phyloP scores from a whole-genome alignment of 306 rosid genomes.

The Cicer bijugum region DNA sequence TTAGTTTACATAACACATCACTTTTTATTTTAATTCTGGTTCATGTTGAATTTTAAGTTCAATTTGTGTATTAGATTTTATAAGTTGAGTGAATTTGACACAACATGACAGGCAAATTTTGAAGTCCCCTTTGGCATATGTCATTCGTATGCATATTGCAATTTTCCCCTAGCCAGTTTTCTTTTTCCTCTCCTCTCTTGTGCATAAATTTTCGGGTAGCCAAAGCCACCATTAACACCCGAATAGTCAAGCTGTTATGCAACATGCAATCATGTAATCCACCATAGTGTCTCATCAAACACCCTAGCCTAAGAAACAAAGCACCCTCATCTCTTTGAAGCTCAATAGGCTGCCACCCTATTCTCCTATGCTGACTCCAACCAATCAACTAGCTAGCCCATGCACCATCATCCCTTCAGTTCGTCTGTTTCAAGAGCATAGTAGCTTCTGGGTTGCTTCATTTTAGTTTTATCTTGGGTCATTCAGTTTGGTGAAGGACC shows the following conservation, averaged over 20 bases:
- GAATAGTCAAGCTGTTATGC: not conserved
- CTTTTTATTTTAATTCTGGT: not conserved
- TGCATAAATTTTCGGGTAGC: not conserved
- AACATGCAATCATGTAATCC: slow-evolving; percentile 6
- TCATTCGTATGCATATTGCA: not conserved
- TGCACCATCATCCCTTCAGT: not conserved
- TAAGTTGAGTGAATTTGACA: not conserved
- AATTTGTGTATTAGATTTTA: not conserved
- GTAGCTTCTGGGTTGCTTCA: not conserved
- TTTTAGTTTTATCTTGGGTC: not conserved
- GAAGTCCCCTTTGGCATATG: not conserved
- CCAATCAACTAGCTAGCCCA: not conserved
- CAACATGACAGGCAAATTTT: not conserved
- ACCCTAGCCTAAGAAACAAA: not conserved
- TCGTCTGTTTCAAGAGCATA: slow-evolving; percentile 9
- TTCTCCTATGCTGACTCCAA: not conserved
- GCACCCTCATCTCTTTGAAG: not conserved
- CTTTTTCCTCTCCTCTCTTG: not conserved
- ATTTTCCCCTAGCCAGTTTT: not conserved
- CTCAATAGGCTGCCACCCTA: not conserved
- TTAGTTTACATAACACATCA: not conserved
- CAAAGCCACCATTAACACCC: not conserved
- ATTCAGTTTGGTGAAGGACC: not conserved
- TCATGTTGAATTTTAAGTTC: not conserved
- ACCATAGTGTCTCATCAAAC: not conserved